These are phyloP conservation scores for Populus davidiana DNA, from an alignment of 345 rosid species.

Conservation along the genomic window DNA sequence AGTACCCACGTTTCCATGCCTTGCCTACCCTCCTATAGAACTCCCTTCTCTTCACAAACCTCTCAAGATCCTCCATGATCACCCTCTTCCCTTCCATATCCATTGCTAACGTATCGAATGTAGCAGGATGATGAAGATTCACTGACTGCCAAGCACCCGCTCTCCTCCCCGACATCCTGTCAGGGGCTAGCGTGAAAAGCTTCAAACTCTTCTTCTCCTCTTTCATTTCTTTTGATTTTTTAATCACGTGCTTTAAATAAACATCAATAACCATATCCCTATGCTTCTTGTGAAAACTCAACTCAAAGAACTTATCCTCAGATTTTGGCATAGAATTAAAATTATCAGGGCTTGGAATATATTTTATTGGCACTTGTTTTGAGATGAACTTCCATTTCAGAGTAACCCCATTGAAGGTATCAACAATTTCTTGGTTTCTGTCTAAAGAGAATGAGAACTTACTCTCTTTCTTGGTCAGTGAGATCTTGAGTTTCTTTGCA, in stretches of 20 bases:
- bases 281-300: constrained; percentile 37
- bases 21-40: constrained; percentile 20
- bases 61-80: constrained; percentile 17
- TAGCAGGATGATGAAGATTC: constrained; percentile 26
- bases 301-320: constrained; percentile 20
- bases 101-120: constrained; percentile 16
- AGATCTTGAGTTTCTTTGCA: constrained; percentile 16
- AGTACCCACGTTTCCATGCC: constrained; percentile 20
- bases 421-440: constrained; percentile 24
- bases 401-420: constrained; percentile 29
- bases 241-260: constrained; percentile 25
- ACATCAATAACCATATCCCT: constrained; percentile 25
- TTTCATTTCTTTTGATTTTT: constrained; percentile 15
- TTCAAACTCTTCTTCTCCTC: constrained; percentile 22
- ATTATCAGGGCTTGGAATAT: background rate
- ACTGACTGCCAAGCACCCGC: constrained; percentile 25
- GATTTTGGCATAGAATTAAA: background rate
- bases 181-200: constrained; percentile 20
- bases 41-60: constrained; percentile 10
- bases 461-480: constrained; percentile 14
- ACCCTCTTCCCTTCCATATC: constrained; percentile 14
- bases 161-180: constrained; percentile 5
- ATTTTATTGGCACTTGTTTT: background rate
- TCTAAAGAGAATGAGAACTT: constrained; percentile 24
- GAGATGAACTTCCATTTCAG: constrained; percentile 31